Evolutionary conservation across 176 grass and related monocot species (phyloP).

Genomic region (Guadua angustifolia): DNA sequence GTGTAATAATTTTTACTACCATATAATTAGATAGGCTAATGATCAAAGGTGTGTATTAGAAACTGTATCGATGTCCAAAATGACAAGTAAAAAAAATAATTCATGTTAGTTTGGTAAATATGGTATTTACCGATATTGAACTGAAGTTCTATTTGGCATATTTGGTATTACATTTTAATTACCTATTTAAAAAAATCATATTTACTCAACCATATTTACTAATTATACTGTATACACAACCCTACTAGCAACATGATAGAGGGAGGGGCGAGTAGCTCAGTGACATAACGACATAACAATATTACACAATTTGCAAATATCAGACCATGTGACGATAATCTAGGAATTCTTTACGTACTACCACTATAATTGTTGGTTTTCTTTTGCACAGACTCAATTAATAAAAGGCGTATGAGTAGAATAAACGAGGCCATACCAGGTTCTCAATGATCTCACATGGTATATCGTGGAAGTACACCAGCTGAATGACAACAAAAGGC

Average conservation of each 20-base stretch:
- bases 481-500: conserved; percentile 14
- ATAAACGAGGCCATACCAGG: conserved; percentile 58
- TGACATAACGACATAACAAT: conserved; percentile 4
- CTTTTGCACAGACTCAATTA: neutral
- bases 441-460: conserved; percentile 83
- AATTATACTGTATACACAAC: too few species aligned
- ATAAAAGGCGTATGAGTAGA: neutral
- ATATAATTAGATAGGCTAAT: too few species aligned
- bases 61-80: too few species aligned
- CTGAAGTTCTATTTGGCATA: too few species aligned
- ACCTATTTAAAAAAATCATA: too few species aligned
- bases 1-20: too few species aligned
- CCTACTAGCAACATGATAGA: conserved; percentile 10
- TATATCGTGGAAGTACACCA: conserved; percentile 99
- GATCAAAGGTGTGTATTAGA: too few species aligned
- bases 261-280: neutral
- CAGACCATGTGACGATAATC: neutral
- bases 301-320: neutral
- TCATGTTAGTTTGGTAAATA: too few species aligned
- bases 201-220: too few species aligned
- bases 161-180: too few species aligned
- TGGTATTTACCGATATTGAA: too few species aligned
- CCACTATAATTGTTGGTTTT: neutral
- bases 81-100: too few species aligned
- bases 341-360: neutral